phyloP scores from a whole-genome alignment of 257 asterid genomes.

The Nicotiana sylvestris region DNA sequence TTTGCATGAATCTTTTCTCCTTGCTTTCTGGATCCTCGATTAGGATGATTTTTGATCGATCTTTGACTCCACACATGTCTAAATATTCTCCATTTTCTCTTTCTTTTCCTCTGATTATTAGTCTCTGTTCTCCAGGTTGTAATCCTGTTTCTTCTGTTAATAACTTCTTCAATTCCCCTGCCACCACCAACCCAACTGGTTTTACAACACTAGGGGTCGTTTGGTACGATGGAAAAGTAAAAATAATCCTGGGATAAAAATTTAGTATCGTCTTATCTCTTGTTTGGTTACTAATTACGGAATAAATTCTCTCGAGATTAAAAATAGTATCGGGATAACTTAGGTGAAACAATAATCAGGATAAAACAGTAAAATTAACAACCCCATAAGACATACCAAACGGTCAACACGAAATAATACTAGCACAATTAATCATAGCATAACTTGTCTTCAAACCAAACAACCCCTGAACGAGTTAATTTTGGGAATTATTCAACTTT shows the following conservation, averaged over 20 bases:
- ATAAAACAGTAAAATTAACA: too few relatives aligned
- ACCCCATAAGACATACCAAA: too few relatives aligned
- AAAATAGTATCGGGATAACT: too few relatives aligned
- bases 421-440: too few relatives aligned
- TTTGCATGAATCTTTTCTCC: conserved; percentile 39
- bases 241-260: too few relatives aligned
- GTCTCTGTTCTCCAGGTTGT: conserved; percentile 51
- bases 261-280: too few relatives aligned
- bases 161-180: conserved; percentile 66
- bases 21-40: conserved; percentile 53
- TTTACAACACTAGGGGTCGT: not conserved
- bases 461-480: not conserved
- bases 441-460: too few relatives aligned
- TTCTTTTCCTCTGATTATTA: conserved; percentile 54
- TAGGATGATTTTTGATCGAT: conserved; percentile 50
- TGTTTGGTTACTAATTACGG: too few relatives aligned
- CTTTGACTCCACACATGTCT: conserved; percentile 61
- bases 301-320: too few relatives aligned
- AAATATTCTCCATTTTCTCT: conserved; percentile 58
- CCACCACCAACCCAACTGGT: not conserved
- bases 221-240: too few relatives aligned
- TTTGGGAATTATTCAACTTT: not conserved
- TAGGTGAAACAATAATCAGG: too few relatives aligned
- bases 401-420: too few relatives aligned
- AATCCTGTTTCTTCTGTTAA: conserved; percentile 52